These are phyloP conservation scores for Spongiforma sp. DNA, from an alignment of 1,284 basidiomycete species.

Conservation along the genomic window DNA sequence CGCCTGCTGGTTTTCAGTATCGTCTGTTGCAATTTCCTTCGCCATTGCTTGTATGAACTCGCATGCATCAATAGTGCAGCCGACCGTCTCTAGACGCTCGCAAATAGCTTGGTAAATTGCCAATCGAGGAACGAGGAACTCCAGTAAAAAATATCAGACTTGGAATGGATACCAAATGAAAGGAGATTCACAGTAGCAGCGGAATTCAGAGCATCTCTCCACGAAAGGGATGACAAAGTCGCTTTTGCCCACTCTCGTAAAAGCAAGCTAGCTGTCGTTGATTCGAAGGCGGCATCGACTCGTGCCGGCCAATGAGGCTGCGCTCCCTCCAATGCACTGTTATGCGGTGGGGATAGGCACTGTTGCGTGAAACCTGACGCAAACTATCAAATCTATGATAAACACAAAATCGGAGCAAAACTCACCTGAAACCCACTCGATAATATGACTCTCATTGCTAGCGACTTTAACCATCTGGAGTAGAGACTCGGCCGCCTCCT, in stretches of 20 bases:
- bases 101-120: not conserved
- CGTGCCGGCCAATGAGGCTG: not conserved
- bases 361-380: not conserved
- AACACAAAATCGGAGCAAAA: not conserved
- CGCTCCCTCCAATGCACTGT: not conserved
- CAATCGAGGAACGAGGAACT: not conserved
- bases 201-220: not conserved
- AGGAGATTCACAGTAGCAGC: not conserved
- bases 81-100: not conserved
- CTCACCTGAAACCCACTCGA: not conserved
- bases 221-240: not conserved
- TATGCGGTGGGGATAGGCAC: not conserved
- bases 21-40: not conserved
- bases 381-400: not conserved
- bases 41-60: not conserved
- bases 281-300: not conserved
- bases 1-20: too few species aligned
- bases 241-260: not conserved
- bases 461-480: not conserved
- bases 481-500: not conserved
- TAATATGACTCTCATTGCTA: not conserved
- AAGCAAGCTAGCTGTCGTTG: not conserved
- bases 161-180: not conserved
- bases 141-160: not conserved
- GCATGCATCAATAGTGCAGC: not conserved